Base-by-base conservation (phyloP, 2,329 filamentous ascomycete genomes). In the Cladosporium halotolerans region DNA sequence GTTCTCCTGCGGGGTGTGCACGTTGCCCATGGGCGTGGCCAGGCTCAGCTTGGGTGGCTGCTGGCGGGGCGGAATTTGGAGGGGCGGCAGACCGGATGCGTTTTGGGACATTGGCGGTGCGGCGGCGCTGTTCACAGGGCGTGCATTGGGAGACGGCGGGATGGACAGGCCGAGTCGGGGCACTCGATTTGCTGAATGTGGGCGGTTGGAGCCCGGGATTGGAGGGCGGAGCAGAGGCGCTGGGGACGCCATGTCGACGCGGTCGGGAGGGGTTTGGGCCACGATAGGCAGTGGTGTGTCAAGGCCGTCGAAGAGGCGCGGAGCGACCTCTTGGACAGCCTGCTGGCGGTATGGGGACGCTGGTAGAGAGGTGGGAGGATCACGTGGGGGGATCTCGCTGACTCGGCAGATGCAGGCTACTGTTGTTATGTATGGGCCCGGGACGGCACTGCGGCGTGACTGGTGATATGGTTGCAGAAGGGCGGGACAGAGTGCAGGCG, bases 161-260 rank as follows among this genome's bases (percentile, higher is more conserved):
- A 97, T 97, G 43, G 91, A 88, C 53, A 97, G 81, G 42, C 90
- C 92, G 55, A 97, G 80, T 63, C 87, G 84, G 28, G 89, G 89
- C 50, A 86, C 70, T 45, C 55, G 64, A 28, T 47, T 56, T 23
- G 55, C 63, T 38, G 60, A 58, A 45, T 51, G 48, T 19, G 63
- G 59, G 45, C 70, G 78, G 62, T 83, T 79, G 60, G 76, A 77
- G 59, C 88, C 88, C 38, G 86, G 87, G 53, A 95, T 84, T 57
- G 89, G 89, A 52, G 89, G 88, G 57, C 89, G 86, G 53, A 95
- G 84, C 55, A 95, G 81, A 56, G 89, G 89, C 50, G 85, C 88
- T 49, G 87, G 84, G 45, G 86, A 83, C 54, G 86, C 82, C 84
- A 91, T 88, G 63, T 77, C 79, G 64, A 65, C 54, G 60, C 60